phyloP scores from a whole-genome alignment of 2,329 filamentous ascomycete genomes.

The Venturia effusa region DNA sequence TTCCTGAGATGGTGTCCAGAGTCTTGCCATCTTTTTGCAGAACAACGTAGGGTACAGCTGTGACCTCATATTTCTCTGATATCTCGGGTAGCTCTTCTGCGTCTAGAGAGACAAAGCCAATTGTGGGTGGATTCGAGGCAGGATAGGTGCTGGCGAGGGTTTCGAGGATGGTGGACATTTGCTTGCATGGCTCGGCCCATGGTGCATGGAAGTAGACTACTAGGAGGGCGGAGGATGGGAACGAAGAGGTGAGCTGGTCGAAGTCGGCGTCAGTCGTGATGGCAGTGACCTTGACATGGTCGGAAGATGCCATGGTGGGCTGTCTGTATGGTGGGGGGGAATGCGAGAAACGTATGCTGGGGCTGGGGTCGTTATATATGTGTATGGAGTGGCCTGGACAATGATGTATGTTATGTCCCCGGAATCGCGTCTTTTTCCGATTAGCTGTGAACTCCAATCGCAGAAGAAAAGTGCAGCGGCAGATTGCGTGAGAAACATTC shows the following conservation, averaged over 20 bases:
- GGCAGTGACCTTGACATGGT: conserved; percentile 51
- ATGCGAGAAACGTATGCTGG: not conserved
- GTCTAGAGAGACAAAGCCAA: conserved; percentile 82
- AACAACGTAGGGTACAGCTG: conserved; percentile 85
- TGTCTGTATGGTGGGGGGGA: not conserved
- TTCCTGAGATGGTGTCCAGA: conserved; percentile 79
- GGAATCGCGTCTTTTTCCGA: not conserved
- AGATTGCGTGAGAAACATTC: not conserved
- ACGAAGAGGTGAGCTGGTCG: conserved; percentile 53
- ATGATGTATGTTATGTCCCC: not conserved
- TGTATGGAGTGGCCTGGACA: not conserved
- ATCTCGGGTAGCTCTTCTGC: conserved; percentile 90
- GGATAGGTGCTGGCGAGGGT: conserved; percentile 82
- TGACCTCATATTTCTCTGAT: conserved; percentile 86
- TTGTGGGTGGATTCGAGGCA: conserved; percentile 50
- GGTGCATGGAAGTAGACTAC: conserved; percentile 92
- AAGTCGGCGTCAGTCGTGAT: conserved; percentile 67
- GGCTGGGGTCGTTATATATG: not conserved
- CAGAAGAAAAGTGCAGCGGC: not conserved
- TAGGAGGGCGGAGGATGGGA: conserved; percentile 61
- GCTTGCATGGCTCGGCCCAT: conserved; percentile 91
- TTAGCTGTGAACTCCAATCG: not conserved
- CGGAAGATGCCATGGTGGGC: not conserved
- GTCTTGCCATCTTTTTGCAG: conserved; percentile 65
- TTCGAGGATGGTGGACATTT: conserved; percentile 80